A percentile compares a stretch with the other conserved stretches of the same genome.
phyloP scores from a whole-genome alignment of 345 rosid species.

The Melaleuca quinquenervia region DNA sequence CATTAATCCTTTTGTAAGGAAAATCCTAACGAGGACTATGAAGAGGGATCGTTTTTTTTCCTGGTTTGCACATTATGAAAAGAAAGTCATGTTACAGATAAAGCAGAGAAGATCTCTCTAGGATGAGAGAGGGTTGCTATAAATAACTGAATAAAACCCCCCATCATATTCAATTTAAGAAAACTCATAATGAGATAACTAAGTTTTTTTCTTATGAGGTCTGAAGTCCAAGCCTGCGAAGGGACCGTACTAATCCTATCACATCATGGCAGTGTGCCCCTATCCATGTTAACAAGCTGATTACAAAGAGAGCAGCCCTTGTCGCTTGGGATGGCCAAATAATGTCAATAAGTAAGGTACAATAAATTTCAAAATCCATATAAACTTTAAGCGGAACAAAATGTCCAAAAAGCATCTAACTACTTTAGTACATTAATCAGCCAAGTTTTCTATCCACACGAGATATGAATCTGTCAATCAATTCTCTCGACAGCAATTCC shows the following conservation, averaged over 20 bases:
- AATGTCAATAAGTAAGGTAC: not conserved
- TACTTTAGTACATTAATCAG: not conserved
- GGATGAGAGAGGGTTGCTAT: not conserved
- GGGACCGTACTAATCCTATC: not conserved
- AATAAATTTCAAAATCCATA: not conserved
- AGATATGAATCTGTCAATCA: not conserved
- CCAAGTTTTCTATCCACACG: not conserved
- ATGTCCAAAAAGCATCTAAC: not conserved
- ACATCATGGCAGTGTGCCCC: not conserved
- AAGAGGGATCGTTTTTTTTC: too few species aligned
- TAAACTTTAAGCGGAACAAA: not conserved
- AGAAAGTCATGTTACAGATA: not conserved
- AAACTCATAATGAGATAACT: not conserved
- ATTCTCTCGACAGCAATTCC: not conserved
- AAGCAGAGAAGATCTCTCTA: too few species aligned
- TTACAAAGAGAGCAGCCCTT: not conserved
- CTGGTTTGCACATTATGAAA: not conserved
- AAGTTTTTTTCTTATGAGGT: not conserved
- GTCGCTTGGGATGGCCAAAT: not conserved
- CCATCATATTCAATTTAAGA: not conserved
- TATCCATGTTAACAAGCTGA: not conserved
- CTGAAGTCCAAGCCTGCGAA: not conserved
- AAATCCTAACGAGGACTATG: too few species aligned
- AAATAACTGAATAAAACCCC: too few species aligned
- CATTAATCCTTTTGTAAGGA: too few species aligned